A percentile compares a stretch with the other conserved stretches of the same genome.
These are phyloP conservation scores for Talaromyces sp. DNA, from an alignment of 2,329 filamentous ascomycete genomes.

Conservation along the genomic window DNA sequence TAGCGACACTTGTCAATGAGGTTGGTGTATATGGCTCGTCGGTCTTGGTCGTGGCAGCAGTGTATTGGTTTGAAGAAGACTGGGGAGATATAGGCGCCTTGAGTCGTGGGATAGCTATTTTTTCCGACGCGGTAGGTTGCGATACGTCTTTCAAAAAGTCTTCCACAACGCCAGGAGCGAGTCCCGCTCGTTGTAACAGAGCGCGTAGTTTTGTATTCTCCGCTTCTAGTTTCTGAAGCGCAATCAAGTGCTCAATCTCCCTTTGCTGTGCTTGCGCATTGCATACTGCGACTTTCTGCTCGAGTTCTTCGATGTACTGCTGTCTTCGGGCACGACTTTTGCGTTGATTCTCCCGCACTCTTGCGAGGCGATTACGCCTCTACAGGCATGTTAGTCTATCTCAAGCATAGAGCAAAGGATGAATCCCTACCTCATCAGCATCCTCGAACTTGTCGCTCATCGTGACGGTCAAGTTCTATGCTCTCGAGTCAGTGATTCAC, in stretches of 20 bases:
- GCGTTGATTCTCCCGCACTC: conserved; percentile 36
- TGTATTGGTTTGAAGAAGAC: neutral
- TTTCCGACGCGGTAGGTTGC: conserved; percentile 20
- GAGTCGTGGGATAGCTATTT: conserved; percentile 34
- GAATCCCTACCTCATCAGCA: neutral
- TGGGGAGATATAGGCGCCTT: conserved; percentile 12
- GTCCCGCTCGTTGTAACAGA: conserved; percentile 24
- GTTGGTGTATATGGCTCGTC: neutral
- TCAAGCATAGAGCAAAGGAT: neutral
- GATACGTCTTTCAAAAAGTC: conserved; percentile 24
- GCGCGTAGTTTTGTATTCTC: conserved; percentile 30
- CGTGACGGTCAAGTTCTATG: neutral
- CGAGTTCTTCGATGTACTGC: conserved; percentile 33
- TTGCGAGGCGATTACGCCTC: conserved; percentile 35
- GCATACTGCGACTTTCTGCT: conserved; percentile 26
- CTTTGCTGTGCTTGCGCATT: conserved; percentile 27
- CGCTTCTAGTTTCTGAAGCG: conserved; percentile 28
- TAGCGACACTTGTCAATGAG: neutral
- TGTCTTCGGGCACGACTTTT: conserved; percentile 34
- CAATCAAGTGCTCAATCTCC: conserved; percentile 32
- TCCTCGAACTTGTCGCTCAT: conserved; percentile 3
- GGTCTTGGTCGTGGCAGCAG: neutral
- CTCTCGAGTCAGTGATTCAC: neutral
- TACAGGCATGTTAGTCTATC: conserved; percentile 15
- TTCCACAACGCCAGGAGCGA: conserved; percentile 22